Evolutionary conservation across 306 rosid genomes (phyloP).

Genomic region (Abrus precatorius): DNA sequence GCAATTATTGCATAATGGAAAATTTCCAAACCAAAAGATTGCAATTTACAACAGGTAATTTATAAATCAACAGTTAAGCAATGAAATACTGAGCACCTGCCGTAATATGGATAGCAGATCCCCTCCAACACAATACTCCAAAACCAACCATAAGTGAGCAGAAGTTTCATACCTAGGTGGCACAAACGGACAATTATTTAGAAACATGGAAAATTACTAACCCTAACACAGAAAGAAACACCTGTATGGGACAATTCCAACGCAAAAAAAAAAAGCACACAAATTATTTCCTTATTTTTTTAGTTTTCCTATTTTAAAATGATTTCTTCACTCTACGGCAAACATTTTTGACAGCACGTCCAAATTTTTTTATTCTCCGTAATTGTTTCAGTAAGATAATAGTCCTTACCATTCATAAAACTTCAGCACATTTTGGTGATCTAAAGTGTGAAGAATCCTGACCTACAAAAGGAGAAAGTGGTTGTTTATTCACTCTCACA

Average conservation of each 20-base stretch:
- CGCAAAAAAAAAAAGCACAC: background rate
- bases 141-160: constrained; percentile 96
- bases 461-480: constrained; percentile 63
- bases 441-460: constrained; percentile 88
- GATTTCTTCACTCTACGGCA: background rate
- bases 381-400: background rate
- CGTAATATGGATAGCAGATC: constrained; percentile 82
- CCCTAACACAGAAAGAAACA: background rate
- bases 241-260: background rate
- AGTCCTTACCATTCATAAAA: constrained; percentile 79
- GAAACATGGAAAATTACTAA: background rate
- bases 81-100: constrained; percentile 65
- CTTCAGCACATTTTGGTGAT: constrained; percentile 80
- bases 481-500: background rate
- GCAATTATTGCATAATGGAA: constrained; percentile 16
- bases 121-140: constrained; percentile 98
- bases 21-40: constrained; percentile 2
- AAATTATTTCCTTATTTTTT: background rate
- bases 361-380: background rate
- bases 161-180: constrained; percentile 92
- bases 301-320: constrained; percentile 2
- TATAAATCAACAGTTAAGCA: constrained; percentile 27
- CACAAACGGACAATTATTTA: constrained; percentile 33
- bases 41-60: constrained; percentile 22
- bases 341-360: background rate